Conservation (phyloP, 805 yeast genomes). For the Clavispora carvajalis region DNA sequence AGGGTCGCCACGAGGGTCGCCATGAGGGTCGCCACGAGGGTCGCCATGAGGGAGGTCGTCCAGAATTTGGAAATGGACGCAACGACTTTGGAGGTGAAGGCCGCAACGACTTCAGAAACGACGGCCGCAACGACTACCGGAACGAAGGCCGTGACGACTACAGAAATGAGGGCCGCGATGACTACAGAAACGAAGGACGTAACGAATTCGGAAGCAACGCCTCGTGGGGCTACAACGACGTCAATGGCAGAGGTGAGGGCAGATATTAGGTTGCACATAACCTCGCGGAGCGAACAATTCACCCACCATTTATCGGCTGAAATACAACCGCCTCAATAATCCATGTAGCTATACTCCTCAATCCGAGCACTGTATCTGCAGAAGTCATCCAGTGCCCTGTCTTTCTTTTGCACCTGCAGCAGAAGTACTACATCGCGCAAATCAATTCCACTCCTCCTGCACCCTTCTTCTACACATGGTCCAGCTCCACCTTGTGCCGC, state of each 20-base stretch:
- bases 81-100: background rate
- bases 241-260: background rate
- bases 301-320: too few relatives aligned
- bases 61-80: conserved; percentile 1
- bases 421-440: background rate
- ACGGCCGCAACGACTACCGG: background rate
- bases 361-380: too few relatives aligned
- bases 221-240: background rate
- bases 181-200: conserved; percentile 1
- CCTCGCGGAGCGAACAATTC: too few relatives aligned
- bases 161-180: background rate
- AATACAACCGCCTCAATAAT: too few relatives aligned
- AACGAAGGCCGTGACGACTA: background rate
- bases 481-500: background rate
- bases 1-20: conserved; percentile 2
- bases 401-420: too few relatives aligned
- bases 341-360: too few relatives aligned
- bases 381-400: too few relatives aligned
- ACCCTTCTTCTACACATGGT: background rate
- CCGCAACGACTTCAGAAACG: conserved; percentile 6
- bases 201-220: conserved; percentile 6
- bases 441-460: background rate
- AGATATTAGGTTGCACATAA: background rate
- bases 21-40: conserved; percentile 4
- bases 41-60: conserved; percentile 2